These are phyloP conservation scores for Populus pruinosa DNA, from an alignment of 345 rosid genomes.

Conservation along the genomic window DNA sequence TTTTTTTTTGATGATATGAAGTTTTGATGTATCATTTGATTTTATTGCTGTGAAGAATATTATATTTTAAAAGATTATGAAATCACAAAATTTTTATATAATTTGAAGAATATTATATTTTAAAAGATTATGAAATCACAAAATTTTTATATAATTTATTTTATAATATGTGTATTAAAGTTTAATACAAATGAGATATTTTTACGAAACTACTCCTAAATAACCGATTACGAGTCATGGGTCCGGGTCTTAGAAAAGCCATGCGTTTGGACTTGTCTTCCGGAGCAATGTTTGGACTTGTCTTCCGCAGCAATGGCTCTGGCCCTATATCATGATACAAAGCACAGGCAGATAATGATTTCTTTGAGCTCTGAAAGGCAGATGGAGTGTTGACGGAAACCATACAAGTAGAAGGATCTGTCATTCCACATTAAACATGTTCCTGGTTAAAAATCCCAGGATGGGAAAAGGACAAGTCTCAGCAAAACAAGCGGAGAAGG, in stretches of 20 bases:
- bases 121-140: no score
- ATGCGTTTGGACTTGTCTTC: conserved; percentile 93
- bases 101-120: no score
- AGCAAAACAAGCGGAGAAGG: neutral
- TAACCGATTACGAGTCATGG: no score
- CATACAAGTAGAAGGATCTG: conserved; percentile 87
- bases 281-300: conserved; percentile 96
- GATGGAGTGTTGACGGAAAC: conserved; percentile 67
- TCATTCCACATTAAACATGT: conserved; percentile 25
- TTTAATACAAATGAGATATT: no score
- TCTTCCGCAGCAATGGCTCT: conserved; percentile 93
- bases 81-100: no score
- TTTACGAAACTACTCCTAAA: no score
- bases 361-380: conserved; percentile 60
- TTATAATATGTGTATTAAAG: no score
- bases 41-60: no score
- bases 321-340: conserved; percentile 93
- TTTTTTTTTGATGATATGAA: no score
- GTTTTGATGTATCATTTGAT: no score
- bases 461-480: conserved; percentile 3
- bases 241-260: conserved; percentile 39
- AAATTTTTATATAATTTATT: no score
- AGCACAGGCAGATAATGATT: conserved; percentile 74
- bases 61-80: no score
- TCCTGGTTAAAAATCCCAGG: conserved; percentile 19